Conservation (phyloP, 1,284 basidiomycete species). For the Bjerkandera adusta region DNA sequence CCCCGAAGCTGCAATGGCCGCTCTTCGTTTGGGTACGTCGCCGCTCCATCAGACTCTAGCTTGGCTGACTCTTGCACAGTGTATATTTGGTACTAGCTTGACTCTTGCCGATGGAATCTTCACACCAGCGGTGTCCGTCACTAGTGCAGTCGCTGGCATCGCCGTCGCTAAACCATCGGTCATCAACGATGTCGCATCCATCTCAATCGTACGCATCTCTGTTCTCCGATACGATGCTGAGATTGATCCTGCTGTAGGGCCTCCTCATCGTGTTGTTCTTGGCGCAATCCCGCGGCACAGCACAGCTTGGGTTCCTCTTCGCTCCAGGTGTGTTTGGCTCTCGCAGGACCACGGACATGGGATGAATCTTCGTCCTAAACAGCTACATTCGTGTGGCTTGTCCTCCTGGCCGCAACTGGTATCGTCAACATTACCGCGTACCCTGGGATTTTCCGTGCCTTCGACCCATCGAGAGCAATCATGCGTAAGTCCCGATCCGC, state of each 20-base stretch:
- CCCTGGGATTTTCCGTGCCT: slow-evolving; percentile 63
- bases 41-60: neutral
- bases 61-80: slow-evolving; percentile 15
- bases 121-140: slow-evolving; percentile 67
- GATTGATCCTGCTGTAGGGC: slow-evolving; percentile 31
- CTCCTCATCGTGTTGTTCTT: slow-evolving; percentile 60
- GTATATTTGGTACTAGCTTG: slow-evolving; percentile 45
- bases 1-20: slow-evolving; percentile 41
- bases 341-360: neutral
- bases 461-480: slow-evolving; percentile 64
- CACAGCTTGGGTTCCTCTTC: slow-evolving; percentile 48
- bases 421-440: slow-evolving; percentile 54
- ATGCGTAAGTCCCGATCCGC: slow-evolving; percentile 41
- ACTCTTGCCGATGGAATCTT: slow-evolving; percentile 64
- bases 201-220: slow-evolving; percentile 56
- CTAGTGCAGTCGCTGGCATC: slow-evolving; percentile 65
- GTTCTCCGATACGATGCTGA: neutral
- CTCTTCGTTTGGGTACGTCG: slow-evolving; percentile 50
- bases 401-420: slow-evolving; percentile 48
- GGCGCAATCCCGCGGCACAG: slow-evolving; percentile 58
- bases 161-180: slow-evolving; percentile 55
- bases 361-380: neutral
- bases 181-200: slow-evolving; percentile 43
- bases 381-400: slow-evolving; percentile 61
- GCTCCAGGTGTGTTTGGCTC: slow-evolving; percentile 43